Base-by-base conservation (phyloP, 306 rosid genomes). In the Canavalia ensiformis region DNA sequence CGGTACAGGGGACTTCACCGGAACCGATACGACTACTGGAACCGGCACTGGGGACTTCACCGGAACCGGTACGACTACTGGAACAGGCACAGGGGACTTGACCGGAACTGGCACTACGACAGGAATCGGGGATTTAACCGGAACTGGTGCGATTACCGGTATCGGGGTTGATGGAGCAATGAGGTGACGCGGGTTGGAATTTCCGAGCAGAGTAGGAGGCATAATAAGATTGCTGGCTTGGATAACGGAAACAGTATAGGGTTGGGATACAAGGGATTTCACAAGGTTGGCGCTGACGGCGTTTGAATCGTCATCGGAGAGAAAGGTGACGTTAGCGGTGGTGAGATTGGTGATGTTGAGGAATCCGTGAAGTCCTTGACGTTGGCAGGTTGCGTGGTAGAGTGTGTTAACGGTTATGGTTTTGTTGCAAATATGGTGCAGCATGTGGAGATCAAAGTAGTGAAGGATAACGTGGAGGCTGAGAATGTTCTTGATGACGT, bases 391-490 rank as follows among this genome's bases (percentile, higher is more conserved):
- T 2, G 82, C 0, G 28, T 83, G 74, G 1, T 68, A 80, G n/a
- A 90, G 8, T 0, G 94, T 90, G 83, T 60, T 57, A 1, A 81
- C 7, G 3, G 58, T 33, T 6, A 66, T 12, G 7, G 76, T n/a
- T 10, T 68, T 8, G 37, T 63, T 52, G 0, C 8, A 9, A 6
- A 89, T 4, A 5, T 46, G 10, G 1, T 64, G 85, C 6, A 87
- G 41, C 33, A 45, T 81, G 2, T 45, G 35, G 4, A 35, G 41
- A 7, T 88, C 89, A 2, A 54, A 85, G 62, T 83, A 84, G 12
- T 76, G 79, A 0, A 88, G 85, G 1, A 82, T 8, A 46, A 85
- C 84, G 8, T 88, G 91, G 31, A 88, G 2, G 80, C 89, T 85
- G 39, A 90, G 2, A 0, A 83, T 39, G 28, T 71, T 87, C 7